These are phyloP conservation scores for Keithomyces neogunnii DNA, from an alignment of 2,329 filamentous ascomycete genomes.

Conservation along the genomic window DNA sequence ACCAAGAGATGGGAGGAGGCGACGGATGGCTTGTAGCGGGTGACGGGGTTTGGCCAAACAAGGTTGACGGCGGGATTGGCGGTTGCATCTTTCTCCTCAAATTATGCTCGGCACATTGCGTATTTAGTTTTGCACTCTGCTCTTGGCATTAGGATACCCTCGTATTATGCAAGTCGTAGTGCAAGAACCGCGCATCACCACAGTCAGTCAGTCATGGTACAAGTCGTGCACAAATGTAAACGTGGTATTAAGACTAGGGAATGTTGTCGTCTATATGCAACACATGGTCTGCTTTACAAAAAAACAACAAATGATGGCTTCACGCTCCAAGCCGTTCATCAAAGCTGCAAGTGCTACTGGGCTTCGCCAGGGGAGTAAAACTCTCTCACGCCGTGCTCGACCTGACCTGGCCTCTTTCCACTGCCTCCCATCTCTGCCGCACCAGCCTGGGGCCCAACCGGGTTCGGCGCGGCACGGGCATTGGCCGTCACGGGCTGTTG, in stretches of 20 bases:
- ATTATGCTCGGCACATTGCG: too few relatives aligned
- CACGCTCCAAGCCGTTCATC: neutral
- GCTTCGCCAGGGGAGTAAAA: neutral
- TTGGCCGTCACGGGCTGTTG: neutral
- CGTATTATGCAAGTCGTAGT: too few relatives aligned
- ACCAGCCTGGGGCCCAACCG: neutral
- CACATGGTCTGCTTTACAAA: too few relatives aligned
- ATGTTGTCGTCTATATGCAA: too few relatives aligned
- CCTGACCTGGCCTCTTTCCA: neutral
- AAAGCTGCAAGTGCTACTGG: neutral
- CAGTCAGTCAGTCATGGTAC: too few relatives aligned
- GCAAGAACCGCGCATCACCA: too few relatives aligned
- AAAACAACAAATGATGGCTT: too few relatives aligned
- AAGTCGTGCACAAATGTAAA: neutral
- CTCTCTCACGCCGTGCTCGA: neutral
- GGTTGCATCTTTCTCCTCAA: too few relatives aligned
- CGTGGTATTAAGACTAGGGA: too few relatives aligned
- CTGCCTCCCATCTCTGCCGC: neutral
- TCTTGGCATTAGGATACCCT: too few relatives aligned
- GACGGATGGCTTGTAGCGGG: conserved; percentile 20
- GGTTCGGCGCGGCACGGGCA: neutral
- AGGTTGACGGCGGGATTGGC: too few relatives aligned
- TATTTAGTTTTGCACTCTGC: too few relatives aligned
- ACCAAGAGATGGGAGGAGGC: conserved; percentile 40
- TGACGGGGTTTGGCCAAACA: neutral